Percentiles rank a stretch among this genome's conserved stretches.
Evolutionary conservation across 2,329 filamentous ascomycete species (phyloP).

Genomic region (Cryphonectria japonica): DNA sequence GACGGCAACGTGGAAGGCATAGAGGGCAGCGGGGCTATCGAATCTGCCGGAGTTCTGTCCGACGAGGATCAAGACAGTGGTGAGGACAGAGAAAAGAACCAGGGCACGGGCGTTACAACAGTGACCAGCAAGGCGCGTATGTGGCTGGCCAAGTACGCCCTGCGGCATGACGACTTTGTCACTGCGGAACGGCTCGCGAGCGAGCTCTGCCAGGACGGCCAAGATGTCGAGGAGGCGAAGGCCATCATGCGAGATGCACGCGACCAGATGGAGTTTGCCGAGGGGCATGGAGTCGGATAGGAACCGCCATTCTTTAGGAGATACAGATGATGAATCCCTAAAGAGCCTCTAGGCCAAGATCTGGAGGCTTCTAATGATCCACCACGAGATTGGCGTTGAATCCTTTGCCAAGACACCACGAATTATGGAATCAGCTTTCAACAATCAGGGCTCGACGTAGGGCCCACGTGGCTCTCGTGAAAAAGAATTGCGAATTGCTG

Average conservation of each 20-base stretch:
- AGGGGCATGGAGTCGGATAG: conserved; percentile 33
- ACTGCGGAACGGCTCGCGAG: conserved; percentile 81
- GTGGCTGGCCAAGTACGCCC: conserved; percentile 87
- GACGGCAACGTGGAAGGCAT: conserved; percentile 55
- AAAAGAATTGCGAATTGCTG: neutral
- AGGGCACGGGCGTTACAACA: conserved; percentile 82
- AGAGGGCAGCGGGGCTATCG: conserved; percentile 58
- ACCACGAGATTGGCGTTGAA: neutral
- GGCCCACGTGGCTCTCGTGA: neutral
- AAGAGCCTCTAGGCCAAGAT: neutral
- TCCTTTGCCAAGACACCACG: neutral
- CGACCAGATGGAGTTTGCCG: conserved; percentile 65
- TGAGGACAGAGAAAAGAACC: conserved; percentile 42
- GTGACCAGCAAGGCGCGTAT: conserved; percentile 91
- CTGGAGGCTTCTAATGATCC: neutral
- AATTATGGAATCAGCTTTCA: neutral
- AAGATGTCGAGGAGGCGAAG: conserved; percentile 97
- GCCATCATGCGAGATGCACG: conserved; percentile 86
- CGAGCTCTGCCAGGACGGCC: conserved; percentile 92
- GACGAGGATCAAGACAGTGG: conserved; percentile 45
- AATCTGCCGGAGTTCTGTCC: conserved; percentile 43
- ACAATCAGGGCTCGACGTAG: neutral
- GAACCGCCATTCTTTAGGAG: neutral
- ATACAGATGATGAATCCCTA: neutral
- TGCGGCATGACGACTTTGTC: conserved; percentile 73